Evolutionary conservation across 1,284 basidiomycete genomes (phyloP), one percentile per base, ranked within the genome.

Genomic region (Pulchroboletus neoregius): DNA sequence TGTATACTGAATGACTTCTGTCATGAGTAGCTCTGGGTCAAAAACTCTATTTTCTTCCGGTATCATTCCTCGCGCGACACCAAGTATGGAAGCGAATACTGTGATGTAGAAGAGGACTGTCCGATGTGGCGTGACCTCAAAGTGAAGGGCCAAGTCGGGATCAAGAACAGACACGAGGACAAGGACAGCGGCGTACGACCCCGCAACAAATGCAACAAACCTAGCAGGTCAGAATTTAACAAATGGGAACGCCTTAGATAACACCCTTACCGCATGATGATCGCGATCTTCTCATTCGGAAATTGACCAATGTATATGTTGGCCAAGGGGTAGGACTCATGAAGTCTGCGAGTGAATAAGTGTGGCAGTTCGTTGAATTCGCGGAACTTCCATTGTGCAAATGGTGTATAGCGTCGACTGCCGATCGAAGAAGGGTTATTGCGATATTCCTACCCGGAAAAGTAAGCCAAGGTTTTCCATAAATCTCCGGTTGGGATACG

Each of bases 321-420:
- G 12, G 96, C 91, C 9, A 84, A 72, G 0, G 89, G 91, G 57
- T 95, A 94, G 50, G 90, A 93, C 57, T 90, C 83, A 55, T 94
- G 84, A 42, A 97, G 75, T 43, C 95, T 76, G 35, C 91, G 76
- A 32, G 83, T 78, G 65, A 99, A 99, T 27, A 95, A 73, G 67
- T 99, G 95, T 0, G 93, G 91, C 5, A 99, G 75, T 65, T 99
- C 95, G 66, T 99, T 99, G 74, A 97, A 99, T 66, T 99, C 96
- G 51, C 96, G 80, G 62, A 99, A 99, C 65, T 97, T 98, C 96
- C 96, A 99, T 55, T 91, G 85, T 0, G 94, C 95, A 55, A 91
- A 94, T 2, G 86, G 87, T 0, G 95, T 99, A 62, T 98, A 99
- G 53, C 90, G 82, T 31, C 96, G 81, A 4, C 88, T 85, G 20